Base-by-base conservation (phyloP, 208 protist genomes). In the Leptomonas seymouri region DNA sequence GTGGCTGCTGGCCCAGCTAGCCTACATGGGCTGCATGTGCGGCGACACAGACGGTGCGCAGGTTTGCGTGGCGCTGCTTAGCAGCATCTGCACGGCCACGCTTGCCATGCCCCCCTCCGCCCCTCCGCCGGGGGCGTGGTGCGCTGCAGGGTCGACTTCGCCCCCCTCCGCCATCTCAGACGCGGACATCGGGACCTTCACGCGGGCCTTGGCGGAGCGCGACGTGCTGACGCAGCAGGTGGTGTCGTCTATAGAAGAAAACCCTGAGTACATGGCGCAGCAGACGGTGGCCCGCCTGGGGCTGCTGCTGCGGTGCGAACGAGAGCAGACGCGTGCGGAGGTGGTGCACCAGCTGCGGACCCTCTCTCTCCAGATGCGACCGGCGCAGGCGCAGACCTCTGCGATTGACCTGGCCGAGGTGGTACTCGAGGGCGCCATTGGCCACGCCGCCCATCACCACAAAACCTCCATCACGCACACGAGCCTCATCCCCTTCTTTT, bases 11-110 rank as follows among this genome's bases (percentile, higher is more conserved):
- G 75, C 84, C 5, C 73, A 93, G 50, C 67, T 89, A 4, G 74
- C 85, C 23, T 94, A 91, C 74, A 70, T 93, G 66, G 91, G 91
- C 14, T 79, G 71, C 46, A 86, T 94, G 86, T 94, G 89, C 74
- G 71, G 84, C 30, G 85, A 93, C 67, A 64, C 80, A 5, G 89
- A 94, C 51, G 85, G 69, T 44, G 78, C 89, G 14, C 91, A 93
- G 64, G 80, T 81, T 41, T 94, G 91, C 71, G 75, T 94, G 46
- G 66, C 82, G 39, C 89, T 90, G 62, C 79, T 97, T 48, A 84
- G 81, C 46, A 85, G 79, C 54, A 80, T 97, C 46, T 89, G 86
- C 74, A 78, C 79, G 25, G 66, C 76, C 39, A 82, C 80, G 3
- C 70, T 93, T 25, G 64, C 44, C 30, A 59, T 64, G 54, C 49